These are phyloP conservation scores for Creolimax fragrantissima DNA, from an alignment of 78 protist genomes.

Conservation along the genomic window DNA sequence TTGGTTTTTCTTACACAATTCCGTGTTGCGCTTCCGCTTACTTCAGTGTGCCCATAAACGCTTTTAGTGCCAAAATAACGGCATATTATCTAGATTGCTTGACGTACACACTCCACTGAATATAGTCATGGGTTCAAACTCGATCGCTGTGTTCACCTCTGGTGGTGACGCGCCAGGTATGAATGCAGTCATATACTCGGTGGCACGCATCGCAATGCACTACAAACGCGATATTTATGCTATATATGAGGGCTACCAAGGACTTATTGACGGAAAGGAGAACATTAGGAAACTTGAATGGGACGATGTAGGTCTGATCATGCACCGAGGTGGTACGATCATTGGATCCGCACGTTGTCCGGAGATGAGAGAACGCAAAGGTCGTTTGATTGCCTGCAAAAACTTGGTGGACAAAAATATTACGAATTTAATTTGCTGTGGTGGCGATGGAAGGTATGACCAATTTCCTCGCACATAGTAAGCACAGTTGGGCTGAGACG, in stretches of 20 bases:
- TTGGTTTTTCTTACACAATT: too few species aligned
- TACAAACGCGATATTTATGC: not conserved
- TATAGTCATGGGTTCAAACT: not conserved
- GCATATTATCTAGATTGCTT: too few species aligned
- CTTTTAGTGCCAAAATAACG: not conserved
- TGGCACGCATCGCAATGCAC: not conserved
- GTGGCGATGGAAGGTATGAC: conserved; percentile 69
- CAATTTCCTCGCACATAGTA: too few species aligned
- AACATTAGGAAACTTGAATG: conserved; percentile 38
- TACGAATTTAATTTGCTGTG: conserved; percentile 46
- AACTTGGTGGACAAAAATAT: conserved; percentile 46
- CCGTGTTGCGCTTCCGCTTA: too few species aligned
- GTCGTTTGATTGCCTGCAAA: conserved; percentile 54
- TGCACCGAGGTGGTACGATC: conserved; percentile 59
- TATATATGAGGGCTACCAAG: conserved; percentile 54
- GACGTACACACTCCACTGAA: too few species aligned
- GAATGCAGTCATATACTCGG: not conserved
- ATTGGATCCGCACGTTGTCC: conserved; percentile 64
- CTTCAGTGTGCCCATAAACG: too few species aligned
- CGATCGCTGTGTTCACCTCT: conserved; percentile 1
- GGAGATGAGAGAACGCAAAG: conserved; percentile 49
- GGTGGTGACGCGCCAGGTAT: not conserved
- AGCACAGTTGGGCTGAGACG: too few species aligned
- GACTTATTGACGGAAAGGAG: conserved; percentile 51
- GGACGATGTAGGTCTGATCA: conserved; percentile 40